Base-by-base conservation (phyloP, 2,329 filamentous ascomycete species). In the Dactylellina sp. region DNA sequence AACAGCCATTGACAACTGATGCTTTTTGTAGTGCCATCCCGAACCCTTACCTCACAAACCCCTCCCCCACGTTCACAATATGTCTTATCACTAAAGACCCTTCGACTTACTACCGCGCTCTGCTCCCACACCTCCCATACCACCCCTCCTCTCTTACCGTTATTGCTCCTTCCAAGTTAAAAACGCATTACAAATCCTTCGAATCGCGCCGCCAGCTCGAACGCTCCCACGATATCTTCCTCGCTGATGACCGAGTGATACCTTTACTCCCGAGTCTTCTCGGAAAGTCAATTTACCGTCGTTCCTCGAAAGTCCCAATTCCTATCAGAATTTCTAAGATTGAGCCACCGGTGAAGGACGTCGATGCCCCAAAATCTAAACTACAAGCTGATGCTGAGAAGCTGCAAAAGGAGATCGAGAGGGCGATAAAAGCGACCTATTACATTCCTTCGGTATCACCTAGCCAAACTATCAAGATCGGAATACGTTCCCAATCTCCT, bases 251-350 rank as follows among this genome's bases (percentile, higher is more conserved):
- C 80, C 86, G 95, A 53, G 91, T 99, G 63, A 83, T 89, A 75
- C 87, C 86, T 70, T 84, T 86, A 72, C 85, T 98, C 71, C 92
- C 93, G 65, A 86, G 87, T 76, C 84, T 89, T 1, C 88, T 99
- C 11, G 95, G 94, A 78, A 98, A 97, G 84, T 90, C 90, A 1
- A 98, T 99, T 82, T 98, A 95, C 86, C 90, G 93, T 84, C 86
- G 84, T 65, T 91, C 89, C 1, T 82, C 83, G 76, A 98, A 98
- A 86, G 87, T 94, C 40, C 95, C 95, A 7, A 88, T 99, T 70
- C 93, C 95, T 24, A 87, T 98, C 39, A 84, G 86, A 46, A 85
- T 98, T 75, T 84, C 86, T 76, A 90, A 87, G 81, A 75, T 75
- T 42, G 62, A 68, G 22, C 52, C 68, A 12, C 53, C 68, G 7